These are phyloP conservation scores for Rhizoclosmatium globosum DNA, from an alignment of 192 early-diverging fungal species.

Conservation along the genomic window DNA sequence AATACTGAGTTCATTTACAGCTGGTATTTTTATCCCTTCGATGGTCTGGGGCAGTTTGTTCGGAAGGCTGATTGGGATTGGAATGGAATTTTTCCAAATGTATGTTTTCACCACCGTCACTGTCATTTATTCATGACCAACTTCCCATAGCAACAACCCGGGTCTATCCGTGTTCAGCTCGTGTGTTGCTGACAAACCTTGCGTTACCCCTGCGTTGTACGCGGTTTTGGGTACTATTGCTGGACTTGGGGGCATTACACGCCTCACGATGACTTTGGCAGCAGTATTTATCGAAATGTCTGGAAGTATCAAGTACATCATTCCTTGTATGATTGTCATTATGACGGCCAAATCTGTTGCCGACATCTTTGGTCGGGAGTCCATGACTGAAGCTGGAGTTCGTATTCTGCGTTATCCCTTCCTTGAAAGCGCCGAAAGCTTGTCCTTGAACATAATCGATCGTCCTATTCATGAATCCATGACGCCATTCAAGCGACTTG, in stretches of 20 bases:
- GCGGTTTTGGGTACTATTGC: constrained; percentile 95
- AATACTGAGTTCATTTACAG: background rate
- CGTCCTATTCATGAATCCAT: constrained; percentile 48
- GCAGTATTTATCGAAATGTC: constrained; percentile 99
- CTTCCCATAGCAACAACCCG: constrained; percentile 28
- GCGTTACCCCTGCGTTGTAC: constrained; percentile 90
- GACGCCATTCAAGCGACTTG: constrained; percentile 64
- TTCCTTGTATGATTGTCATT: constrained; percentile 73
- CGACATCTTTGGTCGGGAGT: constrained; percentile 56
- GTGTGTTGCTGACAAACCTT: constrained; percentile 54
- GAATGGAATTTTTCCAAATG: constrained; percentile 78
- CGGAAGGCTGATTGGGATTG: constrained; percentile 87
- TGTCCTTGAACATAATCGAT: constrained; percentile 74
- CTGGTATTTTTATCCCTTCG: constrained; percentile 61
- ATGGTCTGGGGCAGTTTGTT: constrained; percentile 77
- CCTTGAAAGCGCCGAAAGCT: constrained; percentile 54
- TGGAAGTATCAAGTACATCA: constrained; percentile 92
- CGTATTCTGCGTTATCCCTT: constrained; percentile 55
- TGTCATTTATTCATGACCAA: background rate
- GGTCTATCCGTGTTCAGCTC: constrained; percentile 46
- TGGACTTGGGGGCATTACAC: constrained; percentile 65
- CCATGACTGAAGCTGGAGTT: constrained; percentile 41
- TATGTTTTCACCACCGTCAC: constrained; percentile 25
- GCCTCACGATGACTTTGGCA: constrained; percentile 53
- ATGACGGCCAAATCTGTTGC: constrained; percentile 70